phyloP scores from a whole-genome alignment of 768 basidiomycete genomes.

The Mycena latifolia region DNA sequence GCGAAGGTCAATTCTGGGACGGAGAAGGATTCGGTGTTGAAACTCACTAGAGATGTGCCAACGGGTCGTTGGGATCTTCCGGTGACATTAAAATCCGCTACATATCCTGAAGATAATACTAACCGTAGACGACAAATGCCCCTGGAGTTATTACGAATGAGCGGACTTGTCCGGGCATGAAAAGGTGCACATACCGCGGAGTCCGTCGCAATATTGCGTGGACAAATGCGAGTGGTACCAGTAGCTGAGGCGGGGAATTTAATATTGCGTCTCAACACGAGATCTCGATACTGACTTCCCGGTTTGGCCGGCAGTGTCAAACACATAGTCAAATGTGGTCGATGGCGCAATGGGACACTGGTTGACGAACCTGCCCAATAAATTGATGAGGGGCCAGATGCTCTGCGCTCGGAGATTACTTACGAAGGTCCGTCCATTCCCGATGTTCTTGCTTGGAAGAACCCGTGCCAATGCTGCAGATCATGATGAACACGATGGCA shows the following conservation, averaged over 20 bases:
- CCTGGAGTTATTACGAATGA: constrained; percentile 12
- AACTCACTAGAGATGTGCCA: constrained; percentile 45
- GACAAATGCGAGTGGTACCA: constrained; percentile 61
- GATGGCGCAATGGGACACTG: constrained; percentile 58
- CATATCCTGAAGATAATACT: neutral
- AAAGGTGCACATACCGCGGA: constrained; percentile 41
- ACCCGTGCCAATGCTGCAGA: constrained; percentile 49
- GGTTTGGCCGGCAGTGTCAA: constrained; percentile 48
- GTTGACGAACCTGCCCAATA: constrained; percentile 22
- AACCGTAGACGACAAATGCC: constrained; percentile 33
- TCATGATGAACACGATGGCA: neutral
- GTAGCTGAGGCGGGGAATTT: constrained; percentile 47
- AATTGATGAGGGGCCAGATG: too few species aligned
- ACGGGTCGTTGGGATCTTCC: constrained; percentile 53
- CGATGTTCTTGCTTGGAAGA: constrained; percentile 51
- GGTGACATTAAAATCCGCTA: neutral
- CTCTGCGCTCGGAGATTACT: too few species aligned
- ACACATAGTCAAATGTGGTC: constrained; percentile 53
- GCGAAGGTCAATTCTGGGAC: neutral
- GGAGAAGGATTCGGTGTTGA: too few species aligned
- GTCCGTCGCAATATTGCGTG: constrained; percentile 65
- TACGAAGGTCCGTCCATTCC: constrained; percentile 52
- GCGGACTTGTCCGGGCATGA: neutral
- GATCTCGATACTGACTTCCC: constrained; percentile 43
- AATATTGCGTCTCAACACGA: constrained; percentile 12